phyloP scores from a whole-genome alignment of 2,329 filamentous ascomycete genomes.

The Thielaviopsis euricoi region DNA sequence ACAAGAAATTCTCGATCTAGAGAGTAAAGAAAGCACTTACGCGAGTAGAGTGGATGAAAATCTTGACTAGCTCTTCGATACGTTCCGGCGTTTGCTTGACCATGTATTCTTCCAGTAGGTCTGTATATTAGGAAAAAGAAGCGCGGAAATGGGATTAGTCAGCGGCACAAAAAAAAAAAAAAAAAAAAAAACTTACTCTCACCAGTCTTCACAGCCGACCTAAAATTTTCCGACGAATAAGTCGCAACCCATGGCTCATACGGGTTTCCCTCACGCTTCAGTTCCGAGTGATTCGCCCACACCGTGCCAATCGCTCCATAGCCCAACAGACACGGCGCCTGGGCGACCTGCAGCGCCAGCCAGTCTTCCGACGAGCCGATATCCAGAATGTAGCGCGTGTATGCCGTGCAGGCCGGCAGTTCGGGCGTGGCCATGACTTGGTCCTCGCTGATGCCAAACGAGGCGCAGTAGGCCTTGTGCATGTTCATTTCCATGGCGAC shows the following conservation, averaged over 20 bases:
- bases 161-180: background rate
- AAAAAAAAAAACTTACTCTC: constrained; percentile 34
- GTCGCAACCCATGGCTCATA: constrained; percentile 91
- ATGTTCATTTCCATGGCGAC: constrained; percentile 66
- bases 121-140: constrained; percentile 26
- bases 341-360: constrained; percentile 68
- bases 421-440: constrained; percentile 63
- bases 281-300: constrained; percentile 46
- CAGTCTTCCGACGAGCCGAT: constrained; percentile 77
- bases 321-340: constrained; percentile 79
- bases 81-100: constrained; percentile 54
- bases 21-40: constrained; percentile 26
- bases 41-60: constrained; percentile 79
- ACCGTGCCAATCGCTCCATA: constrained; percentile 66
- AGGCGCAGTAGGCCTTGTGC: constrained; percentile 67
- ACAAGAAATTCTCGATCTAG: background rate
- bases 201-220: constrained; percentile 50
- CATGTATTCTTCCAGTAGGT: constrained; percentile 59
- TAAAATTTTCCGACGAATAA: constrained; percentile 69
- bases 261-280: constrained; percentile 45
- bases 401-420: constrained; percentile 44
- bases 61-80: constrained; percentile 66
- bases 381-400: constrained; percentile 70
- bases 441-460: constrained; percentile 58
- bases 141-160: no score